phyloP scores from a whole-genome alignment of 768 basidiomycete species.

The Mycena chlorophos region DNA sequence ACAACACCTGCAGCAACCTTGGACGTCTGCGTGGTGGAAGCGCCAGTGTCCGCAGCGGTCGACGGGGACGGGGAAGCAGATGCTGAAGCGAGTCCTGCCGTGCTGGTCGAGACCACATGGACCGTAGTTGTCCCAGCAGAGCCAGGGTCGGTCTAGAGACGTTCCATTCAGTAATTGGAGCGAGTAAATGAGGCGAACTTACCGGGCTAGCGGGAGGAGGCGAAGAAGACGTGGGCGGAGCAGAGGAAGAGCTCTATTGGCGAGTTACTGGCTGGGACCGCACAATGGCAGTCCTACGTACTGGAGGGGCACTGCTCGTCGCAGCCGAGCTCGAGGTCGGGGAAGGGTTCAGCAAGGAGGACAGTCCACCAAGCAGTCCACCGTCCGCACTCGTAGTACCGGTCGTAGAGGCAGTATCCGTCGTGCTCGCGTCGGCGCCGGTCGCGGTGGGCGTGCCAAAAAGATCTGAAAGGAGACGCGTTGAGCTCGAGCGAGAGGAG shows the following conservation, averaged over 20 bases:
- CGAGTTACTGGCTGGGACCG: neutral
- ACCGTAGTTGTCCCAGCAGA: neutral
- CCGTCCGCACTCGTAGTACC: neutral
- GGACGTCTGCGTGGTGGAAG: neutral
- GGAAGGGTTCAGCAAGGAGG: neutral
- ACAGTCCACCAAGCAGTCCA: neutral
- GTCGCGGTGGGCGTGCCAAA: neutral
- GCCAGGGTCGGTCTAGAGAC: neutral
- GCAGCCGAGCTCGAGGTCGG: neutral
- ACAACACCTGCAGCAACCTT: slow-evolving; percentile 5
- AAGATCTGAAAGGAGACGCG: neutral
- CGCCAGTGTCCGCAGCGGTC: neutral
- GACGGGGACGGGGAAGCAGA: slow-evolving; percentile 1
- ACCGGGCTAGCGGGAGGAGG: neutral
- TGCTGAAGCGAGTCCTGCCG: neutral
- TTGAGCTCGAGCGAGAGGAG: neutral
- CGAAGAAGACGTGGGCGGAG: neutral
- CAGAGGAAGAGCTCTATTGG: too few relatives aligned
- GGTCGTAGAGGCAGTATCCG: neutral
- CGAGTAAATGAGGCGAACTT: neutral
- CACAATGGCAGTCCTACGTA: neutral
- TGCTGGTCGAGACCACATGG: neutral
- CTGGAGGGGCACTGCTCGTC: neutral
- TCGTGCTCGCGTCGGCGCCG: neutral
- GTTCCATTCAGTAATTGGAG: neutral